Conservation (phyloP, 768 basidiomycete species). For the Pleurotus platypus region DNA sequence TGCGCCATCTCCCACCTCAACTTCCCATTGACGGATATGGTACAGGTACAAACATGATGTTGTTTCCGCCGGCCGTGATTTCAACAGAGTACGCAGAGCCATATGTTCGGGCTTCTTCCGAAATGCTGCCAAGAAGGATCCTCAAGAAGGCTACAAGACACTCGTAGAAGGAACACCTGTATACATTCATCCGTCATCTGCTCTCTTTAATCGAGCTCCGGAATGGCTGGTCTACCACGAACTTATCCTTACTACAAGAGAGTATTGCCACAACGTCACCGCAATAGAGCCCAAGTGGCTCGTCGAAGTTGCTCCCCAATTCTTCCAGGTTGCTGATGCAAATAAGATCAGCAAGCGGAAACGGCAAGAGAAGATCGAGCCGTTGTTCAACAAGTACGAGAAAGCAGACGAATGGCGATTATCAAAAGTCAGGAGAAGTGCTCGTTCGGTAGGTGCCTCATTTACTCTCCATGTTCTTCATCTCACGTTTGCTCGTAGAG, state of each 20-base stretch:
- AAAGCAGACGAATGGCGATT: slow-evolving; percentile 93
- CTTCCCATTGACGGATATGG: not conserved
- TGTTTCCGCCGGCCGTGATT: slow-evolving; percentile 87
- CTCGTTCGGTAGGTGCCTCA: slow-evolving; percentile 59
- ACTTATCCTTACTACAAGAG: slow-evolving; percentile 91
- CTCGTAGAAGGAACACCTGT: slow-evolving; percentile 98
- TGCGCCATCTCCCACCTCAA: not conserved
- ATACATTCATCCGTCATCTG: slow-evolving; percentile 96
- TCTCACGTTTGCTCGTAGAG: slow-evolving; percentile 42
- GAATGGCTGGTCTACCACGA: slow-evolving; percentile 98
- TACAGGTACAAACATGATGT: slow-evolving; percentile 95
- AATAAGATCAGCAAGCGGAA: slow-evolving; percentile 98
- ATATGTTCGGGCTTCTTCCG: slow-evolving; percentile 98
- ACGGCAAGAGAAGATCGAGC: slow-evolving; percentile 95
- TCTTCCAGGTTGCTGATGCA: slow-evolving; percentile 97
- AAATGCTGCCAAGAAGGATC: slow-evolving; percentile 98
- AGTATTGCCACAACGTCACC: slow-evolving; percentile 91
- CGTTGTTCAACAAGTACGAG: slow-evolving; percentile 93
- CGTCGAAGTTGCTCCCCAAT: slow-evolving; percentile 95
- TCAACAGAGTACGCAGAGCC: slow-evolving; percentile 88
- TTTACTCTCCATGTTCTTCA: not conserved
- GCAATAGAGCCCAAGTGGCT: slow-evolving; percentile 98
- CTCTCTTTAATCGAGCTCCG: slow-evolving; percentile 93
- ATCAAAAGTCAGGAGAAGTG: slow-evolving; percentile 88
- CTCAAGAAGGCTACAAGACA: slow-evolving; percentile 97